Evolutionary conservation across 2,329 filamentous ascomycete genomes (phyloP), one percentile per base, ranked within the genome.

Genomic region (Arthrocladium fulminans): DNA sequence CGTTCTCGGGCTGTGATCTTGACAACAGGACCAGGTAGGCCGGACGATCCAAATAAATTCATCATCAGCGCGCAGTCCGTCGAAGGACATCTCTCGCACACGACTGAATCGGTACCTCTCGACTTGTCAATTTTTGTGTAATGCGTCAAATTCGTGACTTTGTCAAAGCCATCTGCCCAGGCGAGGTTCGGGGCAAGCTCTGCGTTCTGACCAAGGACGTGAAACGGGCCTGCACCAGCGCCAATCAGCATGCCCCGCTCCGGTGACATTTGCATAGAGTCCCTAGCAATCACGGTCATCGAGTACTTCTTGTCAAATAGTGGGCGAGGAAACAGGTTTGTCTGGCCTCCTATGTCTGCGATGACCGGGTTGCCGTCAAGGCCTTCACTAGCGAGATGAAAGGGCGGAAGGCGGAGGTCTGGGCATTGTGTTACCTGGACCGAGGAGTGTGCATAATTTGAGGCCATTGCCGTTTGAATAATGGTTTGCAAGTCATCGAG

Each of bases 261-360:
- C 0, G 53, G 41, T 3, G 53, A 52, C 63, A 72, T 66, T 1
- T 65, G 62, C 64, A 72, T 70, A 24, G 13, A 19, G 1, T 59
- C 45, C 17, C 54, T 49, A 1, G 63, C 61, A 3, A 71, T 47
- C 1, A 59, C 55, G 1, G 59, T 34, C 41, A 69, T 45, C 2
- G 61, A 59, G 48, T 64, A 73, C 29, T 58, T 65, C 13, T 60
- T 61, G 1, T 63, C 55, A 6, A 67, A 54, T 3, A 62, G 59
- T 0, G 69, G 67, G 0, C 24, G 40, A 0, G 70, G 70, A 9
- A 63, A 61, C 0, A 73, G 61, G 49, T 72, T 68, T 1, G 63
- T 57, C 20, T 67, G 67, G 0, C 70, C 72, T 3, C 72, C 71
- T 17, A 74, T 58, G 41, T 74, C 71, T 13, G 66, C 68, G 3